These are phyloP conservation scores for Ophiostoma sp. DNA, from an alignment of 2,329 filamentous ascomycete species.

Conservation along the genomic window DNA sequence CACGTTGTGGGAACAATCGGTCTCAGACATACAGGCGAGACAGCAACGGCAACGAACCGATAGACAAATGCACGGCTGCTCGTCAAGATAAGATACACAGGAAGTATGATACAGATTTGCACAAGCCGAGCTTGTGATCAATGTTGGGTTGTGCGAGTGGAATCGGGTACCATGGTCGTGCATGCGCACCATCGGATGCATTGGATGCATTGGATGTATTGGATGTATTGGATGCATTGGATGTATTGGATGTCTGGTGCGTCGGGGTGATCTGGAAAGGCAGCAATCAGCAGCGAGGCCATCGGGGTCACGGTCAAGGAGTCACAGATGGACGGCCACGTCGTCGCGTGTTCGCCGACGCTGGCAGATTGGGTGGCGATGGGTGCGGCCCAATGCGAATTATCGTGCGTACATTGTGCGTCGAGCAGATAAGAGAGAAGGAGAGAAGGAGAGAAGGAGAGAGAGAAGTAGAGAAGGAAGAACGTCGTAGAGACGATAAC, in stretches of 20 bases:
- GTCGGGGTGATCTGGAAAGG: too few species aligned
- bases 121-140: not conserved
- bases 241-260: too few species aligned
- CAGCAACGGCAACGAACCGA: conserved; percentile 1
- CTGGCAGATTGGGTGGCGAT: not conserved
- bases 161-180: not conserved
- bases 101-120: not conserved
- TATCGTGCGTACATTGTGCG: too few species aligned
- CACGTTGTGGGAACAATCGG: not conserved
- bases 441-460: not conserved
- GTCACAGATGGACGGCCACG: not conserved
- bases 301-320: not conserved
- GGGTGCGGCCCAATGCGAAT: not conserved
- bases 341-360: not conserved
- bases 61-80: not conserved
- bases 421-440: not conserved
- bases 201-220: too few species aligned
- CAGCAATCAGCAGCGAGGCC: too few species aligned
- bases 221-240: too few species aligned
- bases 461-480: not conserved
- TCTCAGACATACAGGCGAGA: not conserved
- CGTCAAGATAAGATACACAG: not conserved
- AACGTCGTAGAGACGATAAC: not conserved
- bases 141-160: not conserved
- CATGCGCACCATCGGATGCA: too few species aligned